Evolutionary conservation across 257 asterid genomes (phyloP).

Genomic region (Nyctanthes arbortristis): DNA sequence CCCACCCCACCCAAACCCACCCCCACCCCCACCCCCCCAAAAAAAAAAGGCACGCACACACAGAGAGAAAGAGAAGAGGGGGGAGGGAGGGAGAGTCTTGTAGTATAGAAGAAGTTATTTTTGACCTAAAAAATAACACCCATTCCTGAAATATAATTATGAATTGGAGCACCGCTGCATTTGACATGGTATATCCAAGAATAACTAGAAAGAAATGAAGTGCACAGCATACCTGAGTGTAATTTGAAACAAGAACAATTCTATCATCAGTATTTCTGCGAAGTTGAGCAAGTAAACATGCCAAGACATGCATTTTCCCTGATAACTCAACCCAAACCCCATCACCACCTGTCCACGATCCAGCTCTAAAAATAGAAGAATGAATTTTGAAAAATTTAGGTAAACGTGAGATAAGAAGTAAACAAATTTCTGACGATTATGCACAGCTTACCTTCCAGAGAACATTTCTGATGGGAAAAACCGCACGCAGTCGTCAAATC

Average conservation of each 20-base stretch:
- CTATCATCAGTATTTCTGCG: slow-evolving; percentile 89
- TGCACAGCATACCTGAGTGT: slow-evolving; percentile 73
- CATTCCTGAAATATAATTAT: not conserved
- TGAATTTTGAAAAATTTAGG: not conserved
- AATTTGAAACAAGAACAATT: slow-evolving; percentile 93
- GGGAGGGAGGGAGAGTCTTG: too few species aligned
- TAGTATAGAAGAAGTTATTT: too few species aligned
- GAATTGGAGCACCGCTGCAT: not conserved
- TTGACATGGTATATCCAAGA: not conserved
- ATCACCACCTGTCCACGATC: slow-evolving; percentile 97
- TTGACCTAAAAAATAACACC: slow-evolving; percentile 3
- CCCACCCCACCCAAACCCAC: too few species aligned
- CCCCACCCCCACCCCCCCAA: too few species aligned
- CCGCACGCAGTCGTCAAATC: slow-evolving; percentile 81
- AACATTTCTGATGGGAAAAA: slow-evolving; percentile 92
- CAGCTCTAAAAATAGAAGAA: slow-evolving; percentile 59
- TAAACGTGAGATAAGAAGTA: slow-evolving; percentile 16
- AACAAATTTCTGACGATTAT: slow-evolving; percentile 1
- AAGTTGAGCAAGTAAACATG: slow-evolving; percentile 90
- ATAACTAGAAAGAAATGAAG: not conserved
- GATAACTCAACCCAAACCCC: slow-evolving; percentile 98
- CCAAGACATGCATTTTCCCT: slow-evolving; percentile 96
- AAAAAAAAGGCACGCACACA: too few species aligned
- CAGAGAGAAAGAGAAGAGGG: too few species aligned
- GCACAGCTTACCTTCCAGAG: slow-evolving; percentile 71